Evolutionary conservation across 352 stramenopile species (phyloP), one percentile per base, ranked within the genome.

Genomic region (Pythium sukuiense): DNA sequence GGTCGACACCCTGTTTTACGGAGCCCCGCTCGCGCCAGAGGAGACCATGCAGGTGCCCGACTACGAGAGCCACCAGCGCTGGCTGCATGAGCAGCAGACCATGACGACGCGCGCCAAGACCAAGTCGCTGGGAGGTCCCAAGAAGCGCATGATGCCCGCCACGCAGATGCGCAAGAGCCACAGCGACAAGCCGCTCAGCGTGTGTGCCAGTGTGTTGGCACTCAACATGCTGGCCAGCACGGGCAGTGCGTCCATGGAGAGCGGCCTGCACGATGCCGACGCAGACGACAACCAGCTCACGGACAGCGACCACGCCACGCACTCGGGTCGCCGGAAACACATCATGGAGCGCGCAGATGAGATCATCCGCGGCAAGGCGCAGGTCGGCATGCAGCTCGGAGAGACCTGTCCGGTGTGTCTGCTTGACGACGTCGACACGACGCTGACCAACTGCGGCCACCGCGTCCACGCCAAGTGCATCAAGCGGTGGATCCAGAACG

Each of bases 381-480:
- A 77, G 53, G 80, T 90, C 14, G 83, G 83, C 16, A 81, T 92
- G 71, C 69, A 89, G 61, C 70, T 81, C 6, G 83, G 83, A 37
- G 76, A 80, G 16, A 90, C 73, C 20, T 92, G 83, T 55, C 83
- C 83, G 29, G 80, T 92, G 63, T 92, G 83, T 65, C 74, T 90
- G n/a, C 69, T 63, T 20, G 80, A 87, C 67, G 83, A 92, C 65
- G 81, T 92, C 11, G 83, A 92, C 69, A 90, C 83, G 30, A 78
- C 87, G 55, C 61, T 92, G 11, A 82, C 75, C 29, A 71, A 75
- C 41, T 92, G 83, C 45, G 81, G 80, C 33, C 83, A 92, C 65
- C 68, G 81, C 41, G 80, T 90, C 26, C 83, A 92, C 67, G 83
- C 83, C 62, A 90, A 88, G 71, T 92, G 83, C 56, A 90, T 92